Base-by-base conservation (phyloP, 805 yeast species). In the Ogataea ganodermae region DNA sequence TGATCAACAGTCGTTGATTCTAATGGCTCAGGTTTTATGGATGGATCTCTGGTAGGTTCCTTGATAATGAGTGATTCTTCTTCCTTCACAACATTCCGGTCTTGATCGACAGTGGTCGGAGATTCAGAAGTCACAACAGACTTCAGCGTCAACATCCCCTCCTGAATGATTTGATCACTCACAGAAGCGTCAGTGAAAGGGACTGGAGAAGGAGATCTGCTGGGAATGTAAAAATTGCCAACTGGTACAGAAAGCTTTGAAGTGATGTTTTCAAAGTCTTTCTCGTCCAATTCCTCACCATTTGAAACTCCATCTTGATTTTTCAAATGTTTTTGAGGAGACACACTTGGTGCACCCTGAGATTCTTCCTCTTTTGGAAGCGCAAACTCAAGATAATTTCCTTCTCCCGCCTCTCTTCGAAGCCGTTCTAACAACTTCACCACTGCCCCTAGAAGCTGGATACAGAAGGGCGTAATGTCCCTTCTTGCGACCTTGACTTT, bases 401-500 rank as follows among this genome's bases (percentile, higher is more conserved):
- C 62, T 28, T 64, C 61, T 21, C 46, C 53, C 6, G 50, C 48
- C 14, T 57, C 58, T 12, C 60, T 52, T 44, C 55, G 62, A 26
- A 63, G 30, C 5, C 28, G 38, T 2, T 56, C 63, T 2, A 67
- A 32, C 8, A 58, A 36, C 17, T 57, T 49, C 10, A 47, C 42
- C 1, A 62, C 58, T 1, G 45, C 54, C 3, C 50, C 42, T 3
- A 68, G 35, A 2, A 69, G 35, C 20, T 65, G 63, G n/a, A 49
- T 48, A 33, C 68, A 64, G 38, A 55, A 57, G 3, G 74, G 73
- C 6, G 74, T 61, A 4, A 78, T 69, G 51, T 78, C 82, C 40
- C 78, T 65, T 51, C 78, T 66, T 1, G 81, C 80, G 42, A 78
- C 78, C 44, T 69, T 71, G 0, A 67, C 44, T 45, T 75, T 74